Percentiles rank a stretch among this genome's conserved stretches.
These are phyloP conservation scores for Posidonia oceanica DNA, from an alignment of 116 monocot genomes.

Conservation along the genomic window DNA sequence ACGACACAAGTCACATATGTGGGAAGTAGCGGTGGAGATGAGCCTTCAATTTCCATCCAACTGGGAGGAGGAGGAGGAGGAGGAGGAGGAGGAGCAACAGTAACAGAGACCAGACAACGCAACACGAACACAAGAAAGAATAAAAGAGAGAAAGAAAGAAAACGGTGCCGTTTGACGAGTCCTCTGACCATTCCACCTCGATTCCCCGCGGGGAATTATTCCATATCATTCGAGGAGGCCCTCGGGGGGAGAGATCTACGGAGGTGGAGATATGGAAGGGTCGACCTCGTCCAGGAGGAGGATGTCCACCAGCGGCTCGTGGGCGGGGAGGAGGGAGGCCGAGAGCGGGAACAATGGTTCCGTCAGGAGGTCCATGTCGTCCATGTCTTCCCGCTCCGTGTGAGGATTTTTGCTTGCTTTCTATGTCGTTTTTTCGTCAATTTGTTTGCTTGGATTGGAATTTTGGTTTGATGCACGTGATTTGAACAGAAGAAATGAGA, in stretches of 20 bases:
- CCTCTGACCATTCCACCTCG: too few species aligned
- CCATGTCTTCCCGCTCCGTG: conserved; percentile 1
- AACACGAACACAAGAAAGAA: background rate
- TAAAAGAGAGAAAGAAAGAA: too few species aligned
- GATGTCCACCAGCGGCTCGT: background rate
- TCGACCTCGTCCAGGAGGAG: conserved; percentile 3
- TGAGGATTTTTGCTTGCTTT: background rate
- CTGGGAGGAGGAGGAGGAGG: background rate
- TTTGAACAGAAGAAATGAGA: background rate
- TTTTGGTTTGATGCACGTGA: background rate
- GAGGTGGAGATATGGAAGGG: conserved; percentile 4
- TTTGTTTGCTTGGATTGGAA: background rate
- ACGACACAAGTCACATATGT: background rate
- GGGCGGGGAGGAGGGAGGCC: background rate
- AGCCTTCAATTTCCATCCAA: background rate
- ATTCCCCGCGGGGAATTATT: background rate
- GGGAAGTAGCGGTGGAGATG: background rate
- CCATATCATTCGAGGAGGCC: background rate
- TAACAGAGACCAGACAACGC: background rate
- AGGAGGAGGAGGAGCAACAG: background rate
- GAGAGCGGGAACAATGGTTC: background rate
- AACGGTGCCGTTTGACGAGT: too few species aligned
- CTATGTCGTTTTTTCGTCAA: background rate
- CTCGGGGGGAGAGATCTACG: background rate
- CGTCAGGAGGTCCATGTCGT: background rate